These are phyloP conservation scores for Trichoderma pleuroti DNA, from an alignment of 2,329 filamentous ascomycete species.

Conservation along the genomic window DNA sequence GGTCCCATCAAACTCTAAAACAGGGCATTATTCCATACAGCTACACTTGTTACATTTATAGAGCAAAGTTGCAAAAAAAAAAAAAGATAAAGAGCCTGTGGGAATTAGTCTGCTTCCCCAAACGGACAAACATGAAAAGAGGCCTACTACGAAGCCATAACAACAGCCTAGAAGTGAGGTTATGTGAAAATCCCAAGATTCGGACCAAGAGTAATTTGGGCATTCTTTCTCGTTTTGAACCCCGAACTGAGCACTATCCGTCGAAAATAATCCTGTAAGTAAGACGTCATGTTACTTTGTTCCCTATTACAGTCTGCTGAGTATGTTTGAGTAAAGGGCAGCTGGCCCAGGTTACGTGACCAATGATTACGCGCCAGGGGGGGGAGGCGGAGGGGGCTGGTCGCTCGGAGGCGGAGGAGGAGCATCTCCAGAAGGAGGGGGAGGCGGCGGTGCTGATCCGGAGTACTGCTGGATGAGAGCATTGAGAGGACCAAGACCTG, in stretches of 20 bases:
- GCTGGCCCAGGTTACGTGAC: neutral
- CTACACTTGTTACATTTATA: slow-evolving; percentile 16
- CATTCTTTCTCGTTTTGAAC: neutral
- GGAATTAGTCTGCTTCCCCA: slow-evolving; percentile 19
- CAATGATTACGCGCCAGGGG: slow-evolving; percentile 47
- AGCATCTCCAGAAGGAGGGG: slow-evolving; percentile 52
- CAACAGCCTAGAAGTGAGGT: neutral
- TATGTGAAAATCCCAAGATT: neutral
- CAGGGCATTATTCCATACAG: neutral
- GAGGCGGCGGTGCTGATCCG: slow-evolving; percentile 53
- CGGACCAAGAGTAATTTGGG: neutral
- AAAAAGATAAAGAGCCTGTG: slow-evolving; percentile 10
- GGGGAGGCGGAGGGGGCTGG: slow-evolving; percentile 51
- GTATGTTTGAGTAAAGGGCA: neutral
- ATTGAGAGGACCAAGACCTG: slow-evolving; percentile 57
- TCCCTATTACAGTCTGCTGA: slow-evolving; percentile 14
- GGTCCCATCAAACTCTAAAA: neutral
- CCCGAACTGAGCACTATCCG: neutral
- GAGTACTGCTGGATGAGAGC: slow-evolving; percentile 66
- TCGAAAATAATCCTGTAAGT: neutral
- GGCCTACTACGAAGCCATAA: neutral
- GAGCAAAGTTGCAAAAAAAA: neutral
- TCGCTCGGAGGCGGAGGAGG: slow-evolving; percentile 53
- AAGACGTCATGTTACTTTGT: neutral
- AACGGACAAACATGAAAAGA: neutral